Evolutionary conservation across 176 grass and related monocot genomes (phyloP).

Genomic region (Rhynchospora tenuis): DNA sequence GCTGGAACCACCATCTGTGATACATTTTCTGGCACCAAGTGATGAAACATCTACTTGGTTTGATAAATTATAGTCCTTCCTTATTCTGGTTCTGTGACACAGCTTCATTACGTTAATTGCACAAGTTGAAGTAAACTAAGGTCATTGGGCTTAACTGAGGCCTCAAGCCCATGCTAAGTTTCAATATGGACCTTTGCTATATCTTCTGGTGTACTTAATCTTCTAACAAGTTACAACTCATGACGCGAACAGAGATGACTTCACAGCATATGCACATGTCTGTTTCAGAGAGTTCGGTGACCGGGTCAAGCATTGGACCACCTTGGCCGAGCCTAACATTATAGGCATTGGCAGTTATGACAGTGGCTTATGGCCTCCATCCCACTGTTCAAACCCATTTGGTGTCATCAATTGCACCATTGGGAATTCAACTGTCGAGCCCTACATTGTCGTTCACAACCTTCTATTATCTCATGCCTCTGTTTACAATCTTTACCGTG

Average conservation of each 20-base stretch:
- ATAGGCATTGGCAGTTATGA: slow-evolving; percentile 14
- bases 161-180: background rate
- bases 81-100: background rate
- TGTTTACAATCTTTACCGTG: slow-evolving; percentile 32
- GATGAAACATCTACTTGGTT: background rate
- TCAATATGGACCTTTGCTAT: background rate
- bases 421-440: slow-evolving; percentile 49
- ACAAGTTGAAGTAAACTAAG: background rate
- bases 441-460: slow-evolving; percentile 49
- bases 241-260: slow-evolving; percentile 40
- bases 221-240: background rate
- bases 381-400: slow-evolving; percentile 52
- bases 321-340: slow-evolving; percentile 36
- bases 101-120: background rate
- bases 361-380: slow-evolving; percentile 20
- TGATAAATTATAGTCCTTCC: background rate
- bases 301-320: slow-evolving; percentile 54
- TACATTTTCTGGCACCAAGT: too few relatives aligned
- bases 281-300: slow-evolving; percentile 62
- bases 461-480: slow-evolving; percentile 48
- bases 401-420: slow-evolving; percentile 34
- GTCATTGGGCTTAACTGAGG: too few relatives aligned
- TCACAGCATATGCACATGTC: slow-evolving; percentile 51
- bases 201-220: background rate
- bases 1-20: too few relatives aligned